Conservation (phyloP, 371 early-diverging fungal species). For the Mucor plumbeus region DNA sequence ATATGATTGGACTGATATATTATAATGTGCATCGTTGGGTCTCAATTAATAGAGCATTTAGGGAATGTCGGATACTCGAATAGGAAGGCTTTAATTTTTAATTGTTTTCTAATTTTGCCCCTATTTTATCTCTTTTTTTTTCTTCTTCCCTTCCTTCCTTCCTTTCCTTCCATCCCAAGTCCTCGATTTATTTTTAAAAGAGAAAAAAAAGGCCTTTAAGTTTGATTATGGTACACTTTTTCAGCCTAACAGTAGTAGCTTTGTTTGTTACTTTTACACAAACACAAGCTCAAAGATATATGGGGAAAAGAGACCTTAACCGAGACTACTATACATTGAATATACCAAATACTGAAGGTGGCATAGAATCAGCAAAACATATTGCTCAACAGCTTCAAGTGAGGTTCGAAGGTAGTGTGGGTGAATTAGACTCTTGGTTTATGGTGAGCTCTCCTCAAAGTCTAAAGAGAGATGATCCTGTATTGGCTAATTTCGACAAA, state of each 20-base stretch:
- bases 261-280: neutral
- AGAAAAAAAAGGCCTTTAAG: neutral
- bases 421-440: constrained; percentile 68
- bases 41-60: neutral
- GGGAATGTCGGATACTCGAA: neutral
- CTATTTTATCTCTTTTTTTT: neutral
- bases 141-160: neutral
- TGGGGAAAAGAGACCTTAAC: constrained; percentile 26
- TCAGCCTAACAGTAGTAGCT: neutral
- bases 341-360: constrained; percentile 34
- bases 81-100: constrained; percentile 4
- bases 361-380: constrained; percentile 33
- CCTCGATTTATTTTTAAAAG: too few species aligned
- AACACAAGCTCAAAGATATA: constrained; percentile 17
- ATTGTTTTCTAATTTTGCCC: neutral
- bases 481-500: constrained; percentile 20
- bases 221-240: neutral
- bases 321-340: constrained; percentile 61
- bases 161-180: neutral
- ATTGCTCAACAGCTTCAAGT: constrained; percentile 53
- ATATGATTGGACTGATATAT: neutral
- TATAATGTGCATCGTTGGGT: constrained; percentile 1
- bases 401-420: constrained; percentile 69
- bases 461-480: constrained; percentile 22
- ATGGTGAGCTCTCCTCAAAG: constrained; percentile 52